Evolutionary conservation across 2,329 filamentous ascomycete genomes (phyloP).

Genomic region (Fusarium luffae): DNA sequence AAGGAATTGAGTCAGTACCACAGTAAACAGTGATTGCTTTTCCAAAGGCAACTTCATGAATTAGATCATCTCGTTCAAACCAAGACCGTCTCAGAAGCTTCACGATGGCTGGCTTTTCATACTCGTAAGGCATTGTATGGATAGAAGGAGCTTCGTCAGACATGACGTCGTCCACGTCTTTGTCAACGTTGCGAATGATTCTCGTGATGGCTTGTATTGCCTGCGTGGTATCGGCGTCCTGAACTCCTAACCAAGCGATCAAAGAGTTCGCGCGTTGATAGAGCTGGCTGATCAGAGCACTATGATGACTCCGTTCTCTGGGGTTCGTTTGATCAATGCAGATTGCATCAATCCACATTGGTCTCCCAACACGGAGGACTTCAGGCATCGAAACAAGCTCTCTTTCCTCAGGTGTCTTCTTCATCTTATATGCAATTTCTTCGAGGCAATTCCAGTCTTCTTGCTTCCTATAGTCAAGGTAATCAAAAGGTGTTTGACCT

Average conservation of each 20-base stretch:
- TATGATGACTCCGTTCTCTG: background rate
- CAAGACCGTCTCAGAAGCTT: background rate
- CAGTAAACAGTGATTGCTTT: slow-evolving; percentile 12
- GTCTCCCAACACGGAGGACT: background rate
- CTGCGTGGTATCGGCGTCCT: background rate
- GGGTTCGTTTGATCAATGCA: background rate
- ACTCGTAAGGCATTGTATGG: accelerated
- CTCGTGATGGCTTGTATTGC: background rate
- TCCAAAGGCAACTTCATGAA: background rate
- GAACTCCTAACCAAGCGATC: background rate
- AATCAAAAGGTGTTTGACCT: background rate
- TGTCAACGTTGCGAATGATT: background rate
- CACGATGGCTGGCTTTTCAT: background rate
- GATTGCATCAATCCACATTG: slow-evolving; percentile 15
- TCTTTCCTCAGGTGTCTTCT: background rate
- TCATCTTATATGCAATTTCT: background rate
- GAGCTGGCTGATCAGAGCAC: background rate
- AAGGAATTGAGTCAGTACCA: background rate
- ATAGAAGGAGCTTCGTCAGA: background rate
- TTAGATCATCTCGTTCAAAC: background rate
- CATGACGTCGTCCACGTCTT: background rate
- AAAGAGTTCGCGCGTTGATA: background rate
- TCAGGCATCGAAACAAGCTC: background rate
- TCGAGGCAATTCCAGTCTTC: background rate
- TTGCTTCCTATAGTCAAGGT: background rate